Base-by-base conservation (phyloP, 2,329 filamentous ascomycete genomes). In the Aspergillus calidoustus region DNA sequence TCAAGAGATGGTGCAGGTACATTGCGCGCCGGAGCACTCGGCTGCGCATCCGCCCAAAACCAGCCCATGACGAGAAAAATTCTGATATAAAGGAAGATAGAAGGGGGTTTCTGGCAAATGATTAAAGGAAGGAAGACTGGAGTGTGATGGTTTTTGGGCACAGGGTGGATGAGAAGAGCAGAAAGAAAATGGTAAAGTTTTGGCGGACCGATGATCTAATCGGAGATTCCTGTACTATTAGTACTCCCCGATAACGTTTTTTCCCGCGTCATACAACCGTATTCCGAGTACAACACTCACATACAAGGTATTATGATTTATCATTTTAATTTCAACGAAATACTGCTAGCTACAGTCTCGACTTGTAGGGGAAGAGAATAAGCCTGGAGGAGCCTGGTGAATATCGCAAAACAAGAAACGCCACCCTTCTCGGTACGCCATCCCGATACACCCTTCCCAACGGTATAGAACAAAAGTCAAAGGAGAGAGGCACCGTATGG, bases 11-110 rank as follows among this genome's bases (percentile, higher is more conserved):
- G 73, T 34, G 82, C 79, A 64, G 81, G 75, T 62, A 79, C 80
- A 71, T 82, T 83, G 64, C 83, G 82, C 64, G 81, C 79, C 69
- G 69, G 71, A 50, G 75, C 63, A 59, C 75, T 74, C 57, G 80
- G 68, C 57, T 76, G 74, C 22, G 79, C 71, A 63, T 89, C 86
- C 78, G 87, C 86, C 88, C 88, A 90, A 70, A 90, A 90, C 87
- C 87, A 90, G 71, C 88, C 88, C 88, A 90, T 90, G 61, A 68
- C 44, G 13, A 44, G 58, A 8, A 52, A 52, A 41, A 15, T 43
- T 60, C 25, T 28, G 25, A 62, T 54, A 31, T n/a, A 19, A 19
- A 19, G 19, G 19, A 19, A 19, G 13, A 50, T 7, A n/a, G n/a
- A 23, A 43, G 15, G 25, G 25, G 47, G 22, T 17, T 22, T 17